phyloP scores from a whole-genome alignment of 2,329 filamentous ascomycete species.

The Plenodomus lindquistii region DNA sequence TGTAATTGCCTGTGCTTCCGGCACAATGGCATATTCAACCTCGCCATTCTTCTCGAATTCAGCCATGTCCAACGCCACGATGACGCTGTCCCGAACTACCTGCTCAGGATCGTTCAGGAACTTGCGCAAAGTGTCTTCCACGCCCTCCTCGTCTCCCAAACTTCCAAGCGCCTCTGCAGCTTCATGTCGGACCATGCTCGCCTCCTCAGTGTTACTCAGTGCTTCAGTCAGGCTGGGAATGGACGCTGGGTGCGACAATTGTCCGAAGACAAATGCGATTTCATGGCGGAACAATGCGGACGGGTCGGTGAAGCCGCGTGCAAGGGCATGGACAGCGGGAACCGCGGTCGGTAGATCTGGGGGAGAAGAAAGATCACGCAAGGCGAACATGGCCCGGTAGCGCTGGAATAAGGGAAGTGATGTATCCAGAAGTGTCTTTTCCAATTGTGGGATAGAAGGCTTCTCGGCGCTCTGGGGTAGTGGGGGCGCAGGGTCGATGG shows the following conservation, averaged over 20 bases:
- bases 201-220: slow-evolving; percentile 78
- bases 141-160: slow-evolving; percentile 88
- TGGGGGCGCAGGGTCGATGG: slow-evolving; percentile 91
- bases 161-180: slow-evolving; percentile 95
- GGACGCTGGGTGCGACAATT: slow-evolving; percentile 93
- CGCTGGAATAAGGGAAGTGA: slow-evolving; percentile 81
- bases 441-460: slow-evolving; percentile 72
- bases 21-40: slow-evolving; percentile 89
- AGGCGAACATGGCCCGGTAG: slow-evolving; percentile 97
- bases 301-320: slow-evolving; percentile 79
- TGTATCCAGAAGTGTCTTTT: slow-evolving; percentile 77
- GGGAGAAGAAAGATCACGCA: slow-evolving; percentile 91
- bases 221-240: slow-evolving; percentile 84
- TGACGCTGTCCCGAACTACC: slow-evolving; percentile 91
- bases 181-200: slow-evolving; percentile 96
- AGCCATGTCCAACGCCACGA: slow-evolving; percentile 97
- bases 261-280: slow-evolving; percentile 97
- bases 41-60: slow-evolving; percentile 91
- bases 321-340: slow-evolving; percentile 83
- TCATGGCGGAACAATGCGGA: slow-evolving; percentile 97
- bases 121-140: slow-evolving; percentile 79
- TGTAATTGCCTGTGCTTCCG: slow-evolving; percentile 47
- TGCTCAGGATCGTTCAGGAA: slow-evolving; percentile 90
- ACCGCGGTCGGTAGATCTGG: slow-evolving; percentile 87
- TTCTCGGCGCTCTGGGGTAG: slow-evolving; percentile 68